Conservation (phyloP, 78 protist genomes). For the Tieghemostelium lacteum region DNA sequence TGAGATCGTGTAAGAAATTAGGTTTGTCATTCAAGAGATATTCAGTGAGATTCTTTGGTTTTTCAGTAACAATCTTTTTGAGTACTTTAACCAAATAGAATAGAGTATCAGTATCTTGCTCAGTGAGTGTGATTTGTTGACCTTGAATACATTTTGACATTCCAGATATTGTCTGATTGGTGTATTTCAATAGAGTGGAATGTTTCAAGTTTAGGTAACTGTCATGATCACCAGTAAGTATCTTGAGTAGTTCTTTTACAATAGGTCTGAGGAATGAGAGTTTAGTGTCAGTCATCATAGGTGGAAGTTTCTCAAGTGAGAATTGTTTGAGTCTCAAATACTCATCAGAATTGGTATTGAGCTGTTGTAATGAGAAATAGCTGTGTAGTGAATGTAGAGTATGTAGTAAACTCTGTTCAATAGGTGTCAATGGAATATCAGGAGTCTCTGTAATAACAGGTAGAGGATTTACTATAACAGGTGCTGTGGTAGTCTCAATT, state of each 20-base stretch:
- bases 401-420: constrained; percentile 19
- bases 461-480: no score
- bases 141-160: background rate
- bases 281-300: constrained; percentile 47
- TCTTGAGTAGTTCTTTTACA: constrained; percentile 31
- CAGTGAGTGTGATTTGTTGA: background rate
- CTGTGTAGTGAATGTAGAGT: constrained; percentile 7
- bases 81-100: constrained; percentile 9
- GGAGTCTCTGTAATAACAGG: no score
- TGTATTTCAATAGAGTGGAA: constrained; percentile 10
- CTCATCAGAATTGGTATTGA: background rate
- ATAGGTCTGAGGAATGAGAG: constrained; percentile 27
- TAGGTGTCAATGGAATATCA: background rate
- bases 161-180: constrained; percentile 18
- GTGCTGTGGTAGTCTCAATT: background rate
- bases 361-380: constrained; percentile 24
- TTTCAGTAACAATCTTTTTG: constrained; percentile 31
- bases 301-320: constrained; percentile 11
- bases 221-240: constrained; percentile 8
- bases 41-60: constrained; percentile 3
- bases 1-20: constrained; percentile 13
- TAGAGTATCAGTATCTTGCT: background rate
- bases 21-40: constrained; percentile 7
- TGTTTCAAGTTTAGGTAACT: constrained; percentile 20
- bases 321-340: background rate